A percentile compares a stretch with the other conserved stretches of the same genome.
Conservation (phyloP, 768 basidiomycete genomes). For the Hortiboletus campestris region DNA sequence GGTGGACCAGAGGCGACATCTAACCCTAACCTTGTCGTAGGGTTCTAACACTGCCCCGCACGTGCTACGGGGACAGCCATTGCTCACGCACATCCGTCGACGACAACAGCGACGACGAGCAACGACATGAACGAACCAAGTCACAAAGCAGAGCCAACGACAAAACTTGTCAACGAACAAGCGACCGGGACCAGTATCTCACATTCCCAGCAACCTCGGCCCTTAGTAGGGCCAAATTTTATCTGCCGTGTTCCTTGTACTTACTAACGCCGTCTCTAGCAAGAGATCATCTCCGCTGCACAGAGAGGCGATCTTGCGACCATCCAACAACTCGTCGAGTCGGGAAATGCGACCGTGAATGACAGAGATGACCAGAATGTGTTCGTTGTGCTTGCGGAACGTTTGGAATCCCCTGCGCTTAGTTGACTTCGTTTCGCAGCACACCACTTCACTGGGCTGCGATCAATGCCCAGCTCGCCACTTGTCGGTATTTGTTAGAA, state of each 20-base stretch:
- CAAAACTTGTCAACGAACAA: slow-evolving; percentile 24
- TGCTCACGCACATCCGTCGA: background rate
- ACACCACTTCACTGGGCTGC: slow-evolving; percentile 98
- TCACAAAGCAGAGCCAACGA: slow-evolving; percentile 31
- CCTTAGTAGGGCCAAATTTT: slow-evolving; percentile 19
- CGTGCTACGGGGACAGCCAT: slow-evolving; percentile 9
- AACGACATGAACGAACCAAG: slow-evolving; percentile 33
- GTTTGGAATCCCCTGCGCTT: background rate
- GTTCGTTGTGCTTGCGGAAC: slow-evolving; percentile 18
- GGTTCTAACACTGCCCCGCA: slow-evolving; percentile 22
- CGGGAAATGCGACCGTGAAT: slow-evolving; percentile 65
- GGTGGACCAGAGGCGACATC: background rate
- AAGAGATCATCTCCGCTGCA: slow-evolving; percentile 77
- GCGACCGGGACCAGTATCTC: slow-evolving; percentile 29
- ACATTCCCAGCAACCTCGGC: slow-evolving; percentile 22
- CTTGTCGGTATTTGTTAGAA: slow-evolving; percentile 84
- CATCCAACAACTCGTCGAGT: slow-evolving; percentile 66
- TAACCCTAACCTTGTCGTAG: slow-evolving; percentile 33
- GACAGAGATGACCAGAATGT: slow-evolving; percentile 90
- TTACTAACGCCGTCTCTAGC: slow-evolving; percentile 23
- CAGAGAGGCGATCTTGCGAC: slow-evolving; percentile 79
- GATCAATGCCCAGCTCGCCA: slow-evolving; percentile 91
- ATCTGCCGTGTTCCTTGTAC: background rate
- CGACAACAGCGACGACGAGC: slow-evolving; percentile 17
- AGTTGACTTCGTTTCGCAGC: slow-evolving; percentile 17